These are phyloP conservation scores for Calycina marina DNA, from an alignment of 2,329 filamentous ascomycete species.

Conservation along the genomic window DNA sequence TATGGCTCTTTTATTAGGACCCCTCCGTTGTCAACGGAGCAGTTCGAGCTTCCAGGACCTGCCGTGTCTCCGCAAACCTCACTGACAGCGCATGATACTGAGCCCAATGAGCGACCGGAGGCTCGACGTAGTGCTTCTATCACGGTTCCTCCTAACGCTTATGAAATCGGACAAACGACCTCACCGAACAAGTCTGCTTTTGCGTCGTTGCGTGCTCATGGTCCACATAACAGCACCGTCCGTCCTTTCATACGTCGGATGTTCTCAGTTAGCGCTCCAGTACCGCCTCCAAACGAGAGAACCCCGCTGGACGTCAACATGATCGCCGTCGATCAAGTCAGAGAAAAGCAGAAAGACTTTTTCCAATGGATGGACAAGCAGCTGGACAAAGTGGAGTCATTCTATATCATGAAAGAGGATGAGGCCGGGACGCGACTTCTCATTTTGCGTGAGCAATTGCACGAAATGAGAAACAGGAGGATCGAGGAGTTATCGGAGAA, in stretches of 20 bases:
- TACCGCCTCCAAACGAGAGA: slow-evolving; percentile 27
- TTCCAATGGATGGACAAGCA: slow-evolving; percentile 72
- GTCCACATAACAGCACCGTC: slow-evolving; percentile 8
- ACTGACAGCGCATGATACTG: slow-evolving; percentile 1
- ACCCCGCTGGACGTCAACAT: slow-evolving; percentile 31
- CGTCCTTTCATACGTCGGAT: slow-evolving; percentile 15
- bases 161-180: slow-evolving; percentile 28
- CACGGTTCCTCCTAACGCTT: slow-evolving; percentile 22
- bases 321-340: slow-evolving; percentile 47
- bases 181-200: slow-evolving; percentile 14
- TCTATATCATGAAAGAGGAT: slow-evolving; percentile 78
- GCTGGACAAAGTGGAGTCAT: slow-evolving; percentile 79
- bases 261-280: slow-evolving; percentile 15
- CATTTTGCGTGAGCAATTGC: slow-evolving; percentile 67
- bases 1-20: slow-evolving; percentile 52
- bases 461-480: slow-evolving; percentile 80
- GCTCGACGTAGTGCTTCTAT: slow-evolving; percentile 5
- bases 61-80: slow-evolving; percentile 23
- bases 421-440: slow-evolving; percentile 62
- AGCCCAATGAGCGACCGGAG: not conserved
- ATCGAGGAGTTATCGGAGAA: slow-evolving; percentile 46
- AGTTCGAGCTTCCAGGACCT: slow-evolving; percentile 46
- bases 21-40: slow-evolving; percentile 27
- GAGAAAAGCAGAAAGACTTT: slow-evolving; percentile 68
- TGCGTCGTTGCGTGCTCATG: slow-evolving; percentile 11